Evolutionary conservation across 2,329 filamentous ascomycete species (phyloP), one percentile per base, ranked within the genome.

Genomic region (Dryadomyces quercivorus): DNA sequence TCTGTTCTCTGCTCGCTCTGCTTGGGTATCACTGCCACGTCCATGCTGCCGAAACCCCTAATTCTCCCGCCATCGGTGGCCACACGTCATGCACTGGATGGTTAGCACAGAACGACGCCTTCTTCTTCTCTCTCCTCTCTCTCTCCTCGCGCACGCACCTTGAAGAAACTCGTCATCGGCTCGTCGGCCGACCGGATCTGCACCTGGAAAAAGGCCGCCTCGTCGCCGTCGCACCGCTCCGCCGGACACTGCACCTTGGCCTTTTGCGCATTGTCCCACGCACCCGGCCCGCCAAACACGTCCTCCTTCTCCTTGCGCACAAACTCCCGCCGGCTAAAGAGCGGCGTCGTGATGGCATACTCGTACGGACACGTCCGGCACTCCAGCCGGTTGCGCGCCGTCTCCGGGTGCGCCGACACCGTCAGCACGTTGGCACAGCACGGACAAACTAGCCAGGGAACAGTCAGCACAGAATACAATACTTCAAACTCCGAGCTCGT

Each of bases 141-240:
- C 42, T 42, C 42, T 9, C 10, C 22, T 59, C 66, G 47, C 64
- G 88, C 22, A 60, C 66, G 47, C 64, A 88, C 86, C 80, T 90
- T 93, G 72, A 85, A 94, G 71, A 97, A 97, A 57, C 84, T 92
- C 61, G 93, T 98, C 87, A 95, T 96, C 57, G 93, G 93, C 76
- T 98, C 93, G 72, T 98, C 93, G 52, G 93, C 93, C 75, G 89
- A 95, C 62, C 93, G 84, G 71, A 97, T 97, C 77, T 98, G 93
- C 62, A 97, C 83, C 75, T 95, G 89, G 75, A 91, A 95, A 74
- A 92, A 97, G 59, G 91, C 94, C 3, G 93, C 93, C 72, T 89
- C 82, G 57, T 82, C 78, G 59, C 89, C 89, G 64, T 87, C 78
- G 74, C 93, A 98, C 55, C 77, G 77, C 44, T 90, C 83, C 59